These are phyloP conservation scores for Neurospora cerealis DNA, from an alignment of 495 filamentous ascomycete species.

Conservation along the genomic window DNA sequence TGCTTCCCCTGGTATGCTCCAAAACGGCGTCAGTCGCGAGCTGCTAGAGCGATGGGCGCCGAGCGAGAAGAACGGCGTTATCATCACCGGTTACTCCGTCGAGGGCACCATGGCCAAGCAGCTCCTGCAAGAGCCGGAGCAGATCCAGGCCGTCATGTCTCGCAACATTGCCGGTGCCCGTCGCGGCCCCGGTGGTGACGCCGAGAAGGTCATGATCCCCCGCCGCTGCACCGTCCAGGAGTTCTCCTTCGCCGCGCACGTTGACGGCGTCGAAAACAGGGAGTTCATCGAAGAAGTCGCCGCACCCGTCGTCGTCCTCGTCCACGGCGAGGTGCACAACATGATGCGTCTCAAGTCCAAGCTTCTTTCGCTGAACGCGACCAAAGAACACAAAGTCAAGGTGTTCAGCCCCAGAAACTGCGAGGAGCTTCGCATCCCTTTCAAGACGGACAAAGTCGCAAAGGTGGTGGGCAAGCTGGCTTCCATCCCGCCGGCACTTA, in stretches of 20 bases:
- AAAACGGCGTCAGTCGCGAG: constrained; percentile 87
- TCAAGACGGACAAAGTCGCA: constrained; percentile 89
- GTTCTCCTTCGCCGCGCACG: constrained; percentile 89
- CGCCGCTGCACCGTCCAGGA: constrained; percentile 86
- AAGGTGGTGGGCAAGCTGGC: constrained; percentile 95
- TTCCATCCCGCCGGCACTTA: constrained; percentile 55
- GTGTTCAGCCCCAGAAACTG: constrained; percentile 90
- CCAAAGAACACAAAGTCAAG: constrained; percentile 70
- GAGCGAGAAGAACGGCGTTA: constrained; percentile 86
- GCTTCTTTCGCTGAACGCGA: constrained; percentile 77
- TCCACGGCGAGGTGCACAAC: constrained; percentile 93
- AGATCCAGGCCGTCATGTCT: constrained; percentile 88
- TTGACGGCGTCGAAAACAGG: constrained; percentile 89
- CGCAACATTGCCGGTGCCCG: constrained; percentile 44
- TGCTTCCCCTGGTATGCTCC: constrained; percentile 92
- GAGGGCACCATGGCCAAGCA: constrained; percentile 98
- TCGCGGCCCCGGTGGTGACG: constrained; percentile 47
- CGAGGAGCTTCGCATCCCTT: constrained; percentile 90
- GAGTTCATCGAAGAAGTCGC: constrained; percentile 90
- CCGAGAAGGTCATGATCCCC: constrained; percentile 82
- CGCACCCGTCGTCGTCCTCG: constrained; percentile 88
- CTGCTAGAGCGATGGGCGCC: constrained; percentile 93
- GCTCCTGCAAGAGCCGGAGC: constrained; percentile 84
- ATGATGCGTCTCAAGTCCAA: constrained; percentile 97
- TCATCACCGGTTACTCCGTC: constrained; percentile 96